Evolutionary conservation across 2,329 filamentous ascomycete species (phyloP), one percentile per base, ranked within the genome.

Genomic region (Cercospora zeae-maydis): DNA sequence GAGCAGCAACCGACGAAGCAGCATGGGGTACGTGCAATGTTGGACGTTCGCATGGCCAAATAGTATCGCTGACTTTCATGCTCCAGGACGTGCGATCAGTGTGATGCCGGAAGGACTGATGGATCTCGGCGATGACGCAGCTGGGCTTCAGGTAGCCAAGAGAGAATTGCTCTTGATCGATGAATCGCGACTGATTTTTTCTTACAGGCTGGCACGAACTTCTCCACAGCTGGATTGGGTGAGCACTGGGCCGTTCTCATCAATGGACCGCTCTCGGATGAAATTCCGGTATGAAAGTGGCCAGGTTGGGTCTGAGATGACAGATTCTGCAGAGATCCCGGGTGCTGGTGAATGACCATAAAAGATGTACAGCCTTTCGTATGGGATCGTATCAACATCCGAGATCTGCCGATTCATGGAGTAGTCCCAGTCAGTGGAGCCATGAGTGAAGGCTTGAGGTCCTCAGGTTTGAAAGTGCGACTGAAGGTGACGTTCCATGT

Each of bases 201-300:
- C 13, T 16, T 16, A 13, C 4, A 58, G 54, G 19, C 54, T 14
- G 54, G 54, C 27, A 58, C 36, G n/a, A 36, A 58, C 2, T 58
- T 58, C 54, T 58, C 54, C 4, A 42, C 37, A 7, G 24, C 37
- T 47, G 54, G 54, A 4, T 16, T 58, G n/a, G 54, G 54, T 4
- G 54, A 58, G 36, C 54, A 58, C 27, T 58, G 54, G 54, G 54
- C 34, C 8, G 54, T 58, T 16, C 54, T 58, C 14, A 58, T 58
- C 7, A 58, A 9, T 21, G 54, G 54, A 11, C 54, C 54, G 13
- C 54, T 58, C 11, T 58, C 54, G n/a, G 54, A 58, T 47, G 54
- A 58, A 37, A 58, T 58, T 19, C 54, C 54, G 24, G 54, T 37
- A 33, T 58, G 30, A 34, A 27, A 21, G 27, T 1, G n/a, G 14